phyloP scores from a whole-genome alignment of 495 filamentous ascomycete genomes.

The Aspergillus sparsus region DNA sequence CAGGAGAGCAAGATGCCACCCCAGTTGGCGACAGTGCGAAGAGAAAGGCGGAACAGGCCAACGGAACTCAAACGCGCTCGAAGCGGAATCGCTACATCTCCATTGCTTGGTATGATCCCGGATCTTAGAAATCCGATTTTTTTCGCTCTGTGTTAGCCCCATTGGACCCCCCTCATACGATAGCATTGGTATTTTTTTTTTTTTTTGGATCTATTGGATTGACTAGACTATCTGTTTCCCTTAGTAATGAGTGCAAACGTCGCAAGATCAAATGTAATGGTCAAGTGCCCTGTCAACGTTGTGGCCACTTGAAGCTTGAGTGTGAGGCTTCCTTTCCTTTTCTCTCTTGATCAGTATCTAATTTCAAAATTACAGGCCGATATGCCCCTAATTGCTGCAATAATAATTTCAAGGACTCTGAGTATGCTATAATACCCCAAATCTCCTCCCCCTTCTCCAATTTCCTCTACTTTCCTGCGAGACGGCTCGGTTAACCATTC shows the following conservation, averaged over 20 bases:
- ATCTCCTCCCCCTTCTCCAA: not conserved
- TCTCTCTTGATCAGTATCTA: conserved; percentile 7
- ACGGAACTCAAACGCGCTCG: conserved; percentile 51
- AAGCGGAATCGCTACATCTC: conserved; percentile 79
- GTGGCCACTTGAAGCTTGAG: conserved; percentile 82
- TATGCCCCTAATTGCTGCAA: conserved; percentile 93
- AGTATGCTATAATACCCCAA: conserved; percentile 42
- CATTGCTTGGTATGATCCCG: conserved; percentile 74
- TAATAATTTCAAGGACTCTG: conserved; percentile 78
- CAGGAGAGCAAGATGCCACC: conserved; percentile 29
- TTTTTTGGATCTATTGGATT: not conserved
- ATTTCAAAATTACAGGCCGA: conserved; percentile 44
- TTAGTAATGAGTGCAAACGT: conserved; percentile 84
- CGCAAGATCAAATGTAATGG: conserved; percentile 97
- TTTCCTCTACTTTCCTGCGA: not conserved
- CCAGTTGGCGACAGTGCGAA: conserved; percentile 40
- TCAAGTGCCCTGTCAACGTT: conserved; percentile 82
- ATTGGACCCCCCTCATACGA: not conserved
- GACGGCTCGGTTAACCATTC: conserved; percentile 6
- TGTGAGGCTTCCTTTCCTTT: conserved; percentile 47
- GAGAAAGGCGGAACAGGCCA: conserved; percentile 51
- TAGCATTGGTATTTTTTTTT: not conserved
- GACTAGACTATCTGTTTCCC: not conserved
- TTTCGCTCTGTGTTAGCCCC: not conserved
- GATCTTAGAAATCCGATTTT: conserved; percentile 7